Evolutionary conservation across 257 asterid species (phyloP), one percentile per base, ranked within the genome.

Genomic region (Solanum pimpinellifolium): DNA sequence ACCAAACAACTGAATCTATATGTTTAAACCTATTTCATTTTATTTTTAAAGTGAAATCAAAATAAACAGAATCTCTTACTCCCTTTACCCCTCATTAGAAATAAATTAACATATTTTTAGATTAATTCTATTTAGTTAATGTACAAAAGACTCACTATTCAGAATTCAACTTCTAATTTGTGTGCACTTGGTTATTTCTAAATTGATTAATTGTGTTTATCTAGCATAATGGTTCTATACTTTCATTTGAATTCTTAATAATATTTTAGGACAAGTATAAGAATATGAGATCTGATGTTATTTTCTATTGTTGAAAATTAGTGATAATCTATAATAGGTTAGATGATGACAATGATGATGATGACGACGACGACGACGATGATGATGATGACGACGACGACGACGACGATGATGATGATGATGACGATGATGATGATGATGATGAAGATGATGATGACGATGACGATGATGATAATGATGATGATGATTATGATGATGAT

Each of bases 391-490:
- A 33, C 3, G 35, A 33, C 0, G 35, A 3, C 0, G 4, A 33
- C 0, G 35, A 33, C 0, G 4, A 33, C 0, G 3, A 33, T 33
- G 35, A 33, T 0, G 35, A 33, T 0, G 35, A 33, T 3, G 5
- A 33, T 33, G 35, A 33, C 0, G 35, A 33, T 33, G 1, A 33
- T 0, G 35, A 33, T 3, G 35, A 33, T 0, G 35, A 33, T 33
- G 35, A 33, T 0, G 5, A 33, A 0, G 35, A 33, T 0, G 35
- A 33, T 33, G 4, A 31, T 0, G 4, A 31, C 2, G 3, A 31
- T 0, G 35, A 31, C 0, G 4, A 31, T 31, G 35, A 31, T 3
- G 0, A 31, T 3, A 1, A 3, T 31, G 35, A 31, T 3, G 3
- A 3, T 0, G 35, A 33, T 33, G 1, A 33, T 3, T 1, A 3